phyloP scores from a whole-genome alignment of 768 basidiomycete species.

The Lanmaoa rubissima region DNA sequence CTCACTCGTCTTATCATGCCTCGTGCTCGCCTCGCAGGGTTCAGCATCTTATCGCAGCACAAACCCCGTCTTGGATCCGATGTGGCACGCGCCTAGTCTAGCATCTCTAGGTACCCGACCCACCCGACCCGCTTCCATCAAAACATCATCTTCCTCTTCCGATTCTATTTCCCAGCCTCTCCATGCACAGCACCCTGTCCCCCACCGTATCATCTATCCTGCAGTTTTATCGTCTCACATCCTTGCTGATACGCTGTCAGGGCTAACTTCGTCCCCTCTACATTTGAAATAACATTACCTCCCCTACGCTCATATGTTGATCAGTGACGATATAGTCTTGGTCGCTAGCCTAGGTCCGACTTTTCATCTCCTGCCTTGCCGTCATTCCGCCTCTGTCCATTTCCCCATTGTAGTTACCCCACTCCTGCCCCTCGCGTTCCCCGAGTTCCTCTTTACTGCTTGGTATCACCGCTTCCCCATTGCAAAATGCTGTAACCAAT shows the following conservation, averaged over 20 bases:
- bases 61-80: conserved; percentile 4
- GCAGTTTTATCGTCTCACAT: neutral
- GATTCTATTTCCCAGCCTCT: conserved; percentile 11
- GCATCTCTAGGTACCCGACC: conserved; percentile 6
- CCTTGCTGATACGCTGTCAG: neutral
- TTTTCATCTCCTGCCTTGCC: neutral
- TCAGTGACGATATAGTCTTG: neutral
- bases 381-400: neutral
- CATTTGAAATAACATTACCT: neutral
- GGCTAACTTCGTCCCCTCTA: neutral
- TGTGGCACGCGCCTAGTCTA: neutral
- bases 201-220: neutral
- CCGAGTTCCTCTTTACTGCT: neutral
- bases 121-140: conserved; percentile 3
- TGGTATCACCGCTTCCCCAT: neutral
- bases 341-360: neutral
- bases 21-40: neutral
- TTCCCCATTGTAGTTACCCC: neutral
- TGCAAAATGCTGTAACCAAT: neutral
- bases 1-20: neutral
- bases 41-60: conserved; percentile 6
- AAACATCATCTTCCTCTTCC: conserved; percentile 1
- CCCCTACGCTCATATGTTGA: neutral
- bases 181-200: neutral
- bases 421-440: neutral